Base-by-base conservation (phyloP, 495 filamentous ascomycete species). In the Echria macrotheca region DNA sequence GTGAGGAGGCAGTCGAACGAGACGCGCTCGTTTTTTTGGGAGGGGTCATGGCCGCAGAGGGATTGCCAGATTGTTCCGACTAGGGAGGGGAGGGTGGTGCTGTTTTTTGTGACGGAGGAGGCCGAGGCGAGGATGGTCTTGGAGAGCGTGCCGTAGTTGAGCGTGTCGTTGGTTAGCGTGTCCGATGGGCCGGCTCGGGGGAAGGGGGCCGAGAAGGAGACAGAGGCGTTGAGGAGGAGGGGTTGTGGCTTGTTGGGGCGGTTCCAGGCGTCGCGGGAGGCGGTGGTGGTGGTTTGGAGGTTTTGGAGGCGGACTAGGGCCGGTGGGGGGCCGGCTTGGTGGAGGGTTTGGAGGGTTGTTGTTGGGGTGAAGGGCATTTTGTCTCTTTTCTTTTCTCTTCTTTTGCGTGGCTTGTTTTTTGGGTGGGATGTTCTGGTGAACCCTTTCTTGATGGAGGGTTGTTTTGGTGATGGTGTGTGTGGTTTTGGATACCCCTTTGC, bases 101-200 rank as follows among this genome's bases (percentile, higher is more conserved):
- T 14, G 1, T 5, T 9, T 18, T 33, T 22, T 10, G 6, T 29
- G 10, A 21, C 21, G 21, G 8, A 11, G 21, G n/a, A 11, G 0
- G 40, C 0, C 0, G 33, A 38, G 9, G 33, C 52, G 1, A 76
- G 53, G 12, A 84, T 68, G 3, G 59, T 57, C 60, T 83, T 82
- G 59, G 73, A 76, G 15, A 84, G 60, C 19, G 49, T 72, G 17
- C 81, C 80, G 57, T 84, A 85, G 61, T 85, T 74, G 19, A 83
- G 71, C 7, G 81, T 84, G 43, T 73, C 78, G 11, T 43, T 44
- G 33, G 76, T 70, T 8, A 85, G 65, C 6, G 48, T 49, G 58
- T 84, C 79, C 14, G 52, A 46, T 0, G 59, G 50, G 2, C 77
- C 71, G 2, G 78, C 69, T 1, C 68, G 61, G 10, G 60, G 55